Evolutionary conservation across 768 basidiomycete genomes (phyloP), one percentile per base, ranked within the genome.

Genomic region (Rhodotorula graminis): DNA sequence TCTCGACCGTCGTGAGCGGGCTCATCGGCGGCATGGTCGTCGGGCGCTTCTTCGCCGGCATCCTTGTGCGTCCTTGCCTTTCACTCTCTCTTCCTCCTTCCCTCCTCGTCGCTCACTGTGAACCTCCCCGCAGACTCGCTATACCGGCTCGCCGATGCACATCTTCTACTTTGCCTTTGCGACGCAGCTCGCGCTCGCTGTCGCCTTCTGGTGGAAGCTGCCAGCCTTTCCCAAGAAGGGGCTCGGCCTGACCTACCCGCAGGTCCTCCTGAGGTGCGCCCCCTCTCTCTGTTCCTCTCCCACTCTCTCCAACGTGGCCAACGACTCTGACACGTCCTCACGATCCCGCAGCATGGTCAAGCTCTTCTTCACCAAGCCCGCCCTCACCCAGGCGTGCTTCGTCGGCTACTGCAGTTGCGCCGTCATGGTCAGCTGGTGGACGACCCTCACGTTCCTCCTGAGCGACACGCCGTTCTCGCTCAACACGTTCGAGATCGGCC

Each of bases 301-400:
- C 25, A 7, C 25, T 27, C 27, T 25, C 19, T 2, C 47, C 33
- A 6, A 40, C 29, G 40, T 31, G 33, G 3, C 18, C 29, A 33
- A 12, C n/a, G 29, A 8, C 33, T 1, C 4, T 19, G 10, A 19
- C 12, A 27, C 6, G 12, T 42, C 15, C 25, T 53, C 23, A 2
- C 33, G 42, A 1, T 50, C 21, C n/a, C 25, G 27, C 80, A 88
- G 88, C 16, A 93, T 93, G 92, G 88, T 83, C 11, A 89, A 87
- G 80, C 89, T 87, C 75, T 83, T 87, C 0, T 83, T 88, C 50
- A 93, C 89, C 0, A 90, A 93, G 80, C 92, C 92, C 0, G 81
- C 89, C 31, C 82, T 94, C 44, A 84, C 92, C 18, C 92, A 93
- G 79, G 79, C 76, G 21, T 81, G 78, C 44, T 37, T 82, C 16